A percentile compares a stretch with the other conserved stretches of the same genome.
Evolutionary conservation across 2,329 filamentous ascomycete genomes (phyloP).

Genomic region (Pseudocercospora eumusae): DNA sequence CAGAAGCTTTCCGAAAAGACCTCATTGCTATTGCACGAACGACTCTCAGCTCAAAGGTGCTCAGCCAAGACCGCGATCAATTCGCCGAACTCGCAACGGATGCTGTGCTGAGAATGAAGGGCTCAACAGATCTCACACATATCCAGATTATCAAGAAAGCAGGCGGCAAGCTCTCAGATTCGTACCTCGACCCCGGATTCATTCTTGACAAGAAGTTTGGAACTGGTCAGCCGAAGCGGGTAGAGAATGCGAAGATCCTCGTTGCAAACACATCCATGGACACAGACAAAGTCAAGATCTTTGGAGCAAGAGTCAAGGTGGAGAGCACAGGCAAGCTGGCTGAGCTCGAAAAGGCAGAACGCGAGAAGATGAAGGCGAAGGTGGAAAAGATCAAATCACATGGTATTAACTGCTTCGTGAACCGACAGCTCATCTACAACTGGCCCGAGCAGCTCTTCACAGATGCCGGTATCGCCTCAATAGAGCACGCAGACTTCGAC

Average conservation of each 20-base stretch:
- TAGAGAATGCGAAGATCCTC: slow-evolving; percentile 97
- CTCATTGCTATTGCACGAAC: slow-evolving; percentile 88
- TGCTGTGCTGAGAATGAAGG: slow-evolving; percentile 84
- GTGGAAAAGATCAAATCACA: slow-evolving; percentile 98
- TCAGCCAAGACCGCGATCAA: slow-evolving; percentile 89
- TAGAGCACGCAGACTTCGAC: slow-evolving; percentile 98
- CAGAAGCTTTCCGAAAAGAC: slow-evolving; percentile 83
- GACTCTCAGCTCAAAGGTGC: slow-evolving; percentile 94
- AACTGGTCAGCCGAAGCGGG: slow-evolving; percentile 94
- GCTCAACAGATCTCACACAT: slow-evolving; percentile 89
- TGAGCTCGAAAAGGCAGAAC: slow-evolving; percentile 97
- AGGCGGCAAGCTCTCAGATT: slow-evolving; percentile 94
- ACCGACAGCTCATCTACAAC: slow-evolving; percentile 99
- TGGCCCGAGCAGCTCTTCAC: slow-evolving; percentile 99
- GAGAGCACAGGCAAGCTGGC: slow-evolving; percentile 93
- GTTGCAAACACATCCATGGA: slow-evolving; percentile 99
- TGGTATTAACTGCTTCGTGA: slow-evolving; percentile 99
- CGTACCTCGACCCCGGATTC: slow-evolving; percentile 96
- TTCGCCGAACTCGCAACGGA: slow-evolving; percentile 89
- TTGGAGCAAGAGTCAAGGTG: slow-evolving; percentile 95
- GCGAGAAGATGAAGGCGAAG: slow-evolving; percentile 99
- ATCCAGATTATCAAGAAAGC: slow-evolving; percentile 99
- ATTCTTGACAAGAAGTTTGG: slow-evolving; percentile 99
- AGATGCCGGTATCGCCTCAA: slow-evolving; percentile 95
- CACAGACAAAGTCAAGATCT: slow-evolving; percentile 99